Evolutionary conservation across 2,329 filamentous ascomycete species (phyloP), one percentile per base, ranked within the genome.

Genomic region (Apiospora pterosperma): DNA sequence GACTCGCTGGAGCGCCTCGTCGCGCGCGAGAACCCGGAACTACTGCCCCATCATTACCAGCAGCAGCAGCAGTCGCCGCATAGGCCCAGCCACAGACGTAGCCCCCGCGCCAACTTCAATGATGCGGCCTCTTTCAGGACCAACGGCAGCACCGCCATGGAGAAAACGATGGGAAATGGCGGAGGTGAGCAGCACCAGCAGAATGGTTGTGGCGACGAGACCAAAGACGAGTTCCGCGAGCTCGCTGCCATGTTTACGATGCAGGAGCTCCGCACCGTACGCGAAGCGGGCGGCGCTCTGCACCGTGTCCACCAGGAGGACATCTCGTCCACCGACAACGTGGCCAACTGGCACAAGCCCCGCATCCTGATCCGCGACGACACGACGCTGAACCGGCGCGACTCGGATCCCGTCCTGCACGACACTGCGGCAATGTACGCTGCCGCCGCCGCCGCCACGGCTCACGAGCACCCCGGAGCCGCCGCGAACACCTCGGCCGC

Each of bases 181-280:
- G 66, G 69, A 10, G 70, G 76, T 2, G 70, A 78, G 4, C 8
- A 55, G 25, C 48, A 31, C 10, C 48, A 48, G 23, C 23, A 28
- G 5, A 48, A 23, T 14, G n/a, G n/a, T n/a, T n/a, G n/a, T n/a
- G 42, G 23, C 12, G 73, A 75, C 4, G 71, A 67, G 59, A 71
- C 36, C 14, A 88, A 85, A 65, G 85, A 90, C 64, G 86, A 89
- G 69, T 89, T 93, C 66, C 84, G 86, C 62, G 83, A 88, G 52
- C 78, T 93, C 34, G 85, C 83, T 62, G 88, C 92, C 70, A 89
- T 92, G 83, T 86, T 93, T 73, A 92, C 89, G 64, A 80, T 86
- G 12, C 76, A 82, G 1, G 91, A 93, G 73, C 77, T 93, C 5
- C 86, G 88, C 58, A 88, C 84, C 0, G 86, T 91, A 0, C 83